Base-by-base conservation (phyloP, 768 basidiomycete genomes). In the Boletus subcaerulescens region DNA sequence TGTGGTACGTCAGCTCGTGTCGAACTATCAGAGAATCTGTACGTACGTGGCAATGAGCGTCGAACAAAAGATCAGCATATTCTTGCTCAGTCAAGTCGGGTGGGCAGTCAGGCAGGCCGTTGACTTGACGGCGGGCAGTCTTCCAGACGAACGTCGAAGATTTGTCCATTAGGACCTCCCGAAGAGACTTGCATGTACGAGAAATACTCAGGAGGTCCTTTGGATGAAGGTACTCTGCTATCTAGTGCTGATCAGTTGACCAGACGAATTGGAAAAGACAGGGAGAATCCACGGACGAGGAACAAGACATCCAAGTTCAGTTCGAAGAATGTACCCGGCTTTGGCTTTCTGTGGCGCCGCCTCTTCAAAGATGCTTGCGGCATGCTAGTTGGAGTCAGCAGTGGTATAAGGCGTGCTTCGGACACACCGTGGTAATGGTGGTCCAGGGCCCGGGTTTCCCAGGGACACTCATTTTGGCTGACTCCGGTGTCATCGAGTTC, bases 61-160 rank as follows among this genome's bases (percentile, higher is more conserved):
- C 36, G 13, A 59, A 80, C 15, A 69, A 65, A 18, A 82, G 71
- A 49, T 68, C 75, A 26, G 76, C 74, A 51, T 73, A 80, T 59
- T 76, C 70, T 3, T 70, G 61, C 65, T 81, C 79, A 14, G 60
- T 68, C 51, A 80, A 61, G 59, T 80, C 78, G 14, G 55, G 43
- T 0, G 79, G 80, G 54, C 75, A 76, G 9, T 61, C 52, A 2
- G 80, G 80, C 33, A 48, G n/a, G 9, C 36, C 36, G 1, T 31
- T 2, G 17, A 31, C 48, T 29, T 48, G 48, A 2, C 11, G 24
- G 31, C 38, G 35, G 5, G 48, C 36, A 7, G 48, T 18, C 22
- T 48, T 48, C 48, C 48, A 48, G 11, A 48, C 38, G 7, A 48
- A 39, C 17, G 17, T 24, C 3, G 48, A 40, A 18, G 24, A 39